Evolutionary conservation across 495 filamentous ascomycete genomes (phyloP).

Genomic region (Penicillium atrosanguineum): DNA sequence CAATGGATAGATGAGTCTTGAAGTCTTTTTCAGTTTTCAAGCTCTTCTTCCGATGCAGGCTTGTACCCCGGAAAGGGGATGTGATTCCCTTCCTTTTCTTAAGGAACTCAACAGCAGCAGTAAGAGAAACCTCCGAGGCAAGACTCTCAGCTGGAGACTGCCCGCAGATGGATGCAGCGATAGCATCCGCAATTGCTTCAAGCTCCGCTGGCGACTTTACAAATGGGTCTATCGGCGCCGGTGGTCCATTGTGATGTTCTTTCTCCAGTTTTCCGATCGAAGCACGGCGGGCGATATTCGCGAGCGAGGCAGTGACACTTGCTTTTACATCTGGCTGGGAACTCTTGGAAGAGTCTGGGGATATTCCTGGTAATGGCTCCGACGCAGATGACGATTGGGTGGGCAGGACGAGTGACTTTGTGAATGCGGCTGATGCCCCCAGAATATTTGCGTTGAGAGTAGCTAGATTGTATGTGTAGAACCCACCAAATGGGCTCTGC

Average conservation of each 20-base stretch:
- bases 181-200: not conserved
- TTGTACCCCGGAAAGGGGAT: not conserved
- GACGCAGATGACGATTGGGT: not conserved
- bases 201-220: not conserved
- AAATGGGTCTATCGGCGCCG: not conserved
- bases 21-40: not conserved
- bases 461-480: constrained; percentile 8
- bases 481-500: constrained; percentile 20
- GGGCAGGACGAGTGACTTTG: not conserved
- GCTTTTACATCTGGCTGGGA: not conserved
- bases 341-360: not conserved
- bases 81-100: constrained; percentile 1
- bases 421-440: not conserved
- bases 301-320: not conserved
- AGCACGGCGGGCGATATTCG: not conserved
- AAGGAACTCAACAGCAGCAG: constrained; percentile 6
- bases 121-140: constrained; percentile 9
- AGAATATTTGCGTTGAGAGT: not conserved
- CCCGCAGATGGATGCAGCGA: not conserved
- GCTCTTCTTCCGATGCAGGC: not conserved
- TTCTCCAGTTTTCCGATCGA: not conserved
- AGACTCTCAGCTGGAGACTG: not conserved
- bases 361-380: not conserved
- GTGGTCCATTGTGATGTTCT: not conserved
- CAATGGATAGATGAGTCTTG: not conserved